These are phyloP conservation scores for Neurospora sublineolata DNA, from an alignment of 495 filamentous ascomycete species.

Conservation along the genomic window DNA sequence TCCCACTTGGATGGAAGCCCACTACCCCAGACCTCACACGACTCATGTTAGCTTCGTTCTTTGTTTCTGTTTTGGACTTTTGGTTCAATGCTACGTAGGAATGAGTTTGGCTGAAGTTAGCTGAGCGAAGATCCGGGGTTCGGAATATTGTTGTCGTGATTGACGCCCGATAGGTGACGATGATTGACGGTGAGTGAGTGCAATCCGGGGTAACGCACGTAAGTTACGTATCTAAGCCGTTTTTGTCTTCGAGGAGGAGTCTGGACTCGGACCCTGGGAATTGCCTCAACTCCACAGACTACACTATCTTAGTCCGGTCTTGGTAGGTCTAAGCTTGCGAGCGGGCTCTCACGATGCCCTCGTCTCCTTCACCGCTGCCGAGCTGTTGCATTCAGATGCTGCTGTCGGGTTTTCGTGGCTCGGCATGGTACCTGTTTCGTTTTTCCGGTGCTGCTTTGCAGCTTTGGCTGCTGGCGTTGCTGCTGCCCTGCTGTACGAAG, in stretches of 20 bases:
- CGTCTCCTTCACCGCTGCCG: not conserved
- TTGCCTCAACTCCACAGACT: not conserved
- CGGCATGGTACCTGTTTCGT: not conserved
- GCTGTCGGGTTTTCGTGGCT: not conserved
- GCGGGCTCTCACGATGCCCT: not conserved
- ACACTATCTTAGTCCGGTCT: not conserved
- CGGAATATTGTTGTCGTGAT: not conserved
- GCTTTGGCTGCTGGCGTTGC: not conserved
- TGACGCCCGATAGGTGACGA: not conserved
- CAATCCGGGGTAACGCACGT: not conserved
- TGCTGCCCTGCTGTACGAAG: not conserved
- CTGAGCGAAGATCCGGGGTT: not conserved
- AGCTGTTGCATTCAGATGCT: not conserved
- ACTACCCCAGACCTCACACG: not conserved
- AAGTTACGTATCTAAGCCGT: not conserved
- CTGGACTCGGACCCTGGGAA: not conserved
- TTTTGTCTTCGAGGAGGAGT: not conserved
- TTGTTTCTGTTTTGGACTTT: not conserved
- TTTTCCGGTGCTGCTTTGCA: not conserved
- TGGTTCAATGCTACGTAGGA: not conserved
- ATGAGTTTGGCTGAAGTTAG: not conserved
- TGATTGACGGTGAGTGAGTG: not conserved
- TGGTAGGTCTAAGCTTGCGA: not conserved
- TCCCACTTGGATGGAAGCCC: not conserved
- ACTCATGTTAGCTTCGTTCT: not conserved